Evolutionary conservation across 225 moss, liverwort and hornwort genomes (phyloP), one percentile per base, ranked within the genome.

Genomic region (Straminergon stramineum): DNA sequence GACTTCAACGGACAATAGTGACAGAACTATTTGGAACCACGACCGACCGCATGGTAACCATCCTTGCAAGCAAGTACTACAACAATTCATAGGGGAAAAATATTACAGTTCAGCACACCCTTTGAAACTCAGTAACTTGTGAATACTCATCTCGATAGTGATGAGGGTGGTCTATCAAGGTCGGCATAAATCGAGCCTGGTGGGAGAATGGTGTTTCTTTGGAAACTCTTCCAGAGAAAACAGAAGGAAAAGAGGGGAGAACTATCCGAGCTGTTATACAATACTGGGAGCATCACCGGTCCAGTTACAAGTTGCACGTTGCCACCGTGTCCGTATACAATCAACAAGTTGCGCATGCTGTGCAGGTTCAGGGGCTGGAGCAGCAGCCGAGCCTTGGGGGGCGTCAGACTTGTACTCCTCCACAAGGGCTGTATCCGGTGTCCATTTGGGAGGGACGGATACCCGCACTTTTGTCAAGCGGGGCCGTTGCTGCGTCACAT

Each of bases 311-410:
- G 94, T 93, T 84, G 99, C 99, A 75, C 96, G 95, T 90, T 97
- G 97, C 99, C 99, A 99, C 88, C 99, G 93, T 11, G 97, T 99
- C 76, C 99, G 97, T 87, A 99, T 95, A 88, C 99, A 99, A 89
- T 99, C 99, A 51, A 97, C 97, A 82, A 99, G 96, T 85, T 97
- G 99, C 45, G 97, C 97, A 90, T 99, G 97, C 95, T 99, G 99
- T 12, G 99, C 94, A 77, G 96, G 95, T 90, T 96, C 97, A 31
- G 95, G 91, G 60, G 82, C 89, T 26, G 91, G 65, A 79, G 89
- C 91, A n/a, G 89, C 92, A 43, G 91, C 75, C 37, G 92, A 87
- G 32, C 87, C 91, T 84, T 91, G 89, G 24, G 92, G 79, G 34
- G 86, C 90, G 28, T 93, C 93, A 28, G 83, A 7, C 76, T 96